Evolutionary conservation across 805 yeast genomes (phyloP).

Genomic region (Hanseniaspora taiwanica): DNA sequence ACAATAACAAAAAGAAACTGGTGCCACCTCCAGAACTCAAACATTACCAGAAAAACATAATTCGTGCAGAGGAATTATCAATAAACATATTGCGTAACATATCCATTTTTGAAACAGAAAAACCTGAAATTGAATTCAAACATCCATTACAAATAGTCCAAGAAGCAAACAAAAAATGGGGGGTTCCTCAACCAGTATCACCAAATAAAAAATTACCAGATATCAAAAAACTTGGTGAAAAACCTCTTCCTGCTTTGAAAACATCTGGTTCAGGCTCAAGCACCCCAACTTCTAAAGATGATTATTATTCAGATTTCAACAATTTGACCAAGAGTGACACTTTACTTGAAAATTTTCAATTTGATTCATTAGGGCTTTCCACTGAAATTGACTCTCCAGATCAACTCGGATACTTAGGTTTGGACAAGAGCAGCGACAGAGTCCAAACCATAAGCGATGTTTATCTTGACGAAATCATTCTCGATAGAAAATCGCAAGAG

Average conservation of each 20-base stretch:
- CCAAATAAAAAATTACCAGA: no score
- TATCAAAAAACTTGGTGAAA: slow-evolving; percentile 7
- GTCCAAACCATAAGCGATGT: no score
- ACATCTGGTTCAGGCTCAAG: no score
- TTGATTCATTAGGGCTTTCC: slow-evolving; percentile 5
- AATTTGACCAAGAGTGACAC: slow-evolving; percentile 1
- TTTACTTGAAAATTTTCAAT: slow-evolving; percentile 3
- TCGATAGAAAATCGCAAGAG: no score
- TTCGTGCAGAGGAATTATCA: not conserved
- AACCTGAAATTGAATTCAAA: not conserved
- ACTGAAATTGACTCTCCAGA: no score
- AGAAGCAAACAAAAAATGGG: slow-evolving; percentile 15
- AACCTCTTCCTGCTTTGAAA: slow-evolving; percentile 12
- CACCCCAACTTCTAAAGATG: no score
- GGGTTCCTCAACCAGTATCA: slow-evolving; percentile 8
- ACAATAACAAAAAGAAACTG: slow-evolving; percentile 8
- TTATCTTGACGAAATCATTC: no score
- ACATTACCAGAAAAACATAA: not conserved
- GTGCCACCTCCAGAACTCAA: slow-evolving; percentile 14
- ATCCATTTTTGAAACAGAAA: not conserved
- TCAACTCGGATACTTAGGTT: no score
- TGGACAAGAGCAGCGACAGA: no score
- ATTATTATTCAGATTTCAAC: not conserved
- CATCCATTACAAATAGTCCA: slow-evolving; percentile 7
- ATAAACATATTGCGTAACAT: not conserved